Conservation (phyloP, 148 eudicot genomes). For the Diospyros kaki region DNA sequence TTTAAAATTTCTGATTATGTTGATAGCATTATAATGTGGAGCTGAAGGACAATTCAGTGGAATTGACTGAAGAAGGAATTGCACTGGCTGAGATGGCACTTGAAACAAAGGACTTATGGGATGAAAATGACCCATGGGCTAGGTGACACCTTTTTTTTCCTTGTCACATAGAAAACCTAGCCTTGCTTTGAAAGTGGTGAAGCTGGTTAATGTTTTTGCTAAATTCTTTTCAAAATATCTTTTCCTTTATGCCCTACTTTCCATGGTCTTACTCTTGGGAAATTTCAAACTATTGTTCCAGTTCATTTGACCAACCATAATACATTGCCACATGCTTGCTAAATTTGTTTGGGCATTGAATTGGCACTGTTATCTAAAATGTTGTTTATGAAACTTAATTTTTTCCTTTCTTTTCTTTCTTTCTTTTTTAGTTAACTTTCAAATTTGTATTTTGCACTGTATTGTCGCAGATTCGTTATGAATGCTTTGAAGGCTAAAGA, state of each 20-base stretch:
- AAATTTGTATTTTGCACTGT: constrained; percentile 8
- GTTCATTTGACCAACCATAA: not conserved
- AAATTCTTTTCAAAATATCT: not conserved
- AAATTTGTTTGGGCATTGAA: not conserved
- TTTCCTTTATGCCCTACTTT: not conserved
- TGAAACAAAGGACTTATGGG: constrained; percentile 95
- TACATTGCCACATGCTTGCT: constrained; percentile 6
- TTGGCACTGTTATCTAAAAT: not conserved
- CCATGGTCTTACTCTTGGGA: constrained; percentile 1
- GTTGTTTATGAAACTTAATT: not conserved
- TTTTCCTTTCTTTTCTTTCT: not conserved
- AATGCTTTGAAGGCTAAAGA: constrained; percentile 98
- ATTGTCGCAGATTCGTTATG: constrained; percentile 69
- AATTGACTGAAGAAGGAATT: constrained; percentile 93
- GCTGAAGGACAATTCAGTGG: constrained; percentile 94
- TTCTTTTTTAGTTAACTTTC: not conserved
- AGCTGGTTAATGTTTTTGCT: not conserved
- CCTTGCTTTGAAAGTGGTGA: not conserved
- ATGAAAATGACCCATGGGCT: constrained; percentile 99
- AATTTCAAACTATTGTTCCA: constrained; percentile 8
- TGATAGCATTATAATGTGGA: constrained; percentile 82
- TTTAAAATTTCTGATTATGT: constrained; percentile 6
- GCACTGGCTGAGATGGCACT: constrained; percentile 87
- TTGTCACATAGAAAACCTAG: not conserved
- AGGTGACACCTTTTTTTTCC: constrained; percentile 40